These are phyloP conservation scores for Chenopodium berlandieri DNA, from an alignment of 148 eudicot genomes.

Conservation along the genomic window DNA sequence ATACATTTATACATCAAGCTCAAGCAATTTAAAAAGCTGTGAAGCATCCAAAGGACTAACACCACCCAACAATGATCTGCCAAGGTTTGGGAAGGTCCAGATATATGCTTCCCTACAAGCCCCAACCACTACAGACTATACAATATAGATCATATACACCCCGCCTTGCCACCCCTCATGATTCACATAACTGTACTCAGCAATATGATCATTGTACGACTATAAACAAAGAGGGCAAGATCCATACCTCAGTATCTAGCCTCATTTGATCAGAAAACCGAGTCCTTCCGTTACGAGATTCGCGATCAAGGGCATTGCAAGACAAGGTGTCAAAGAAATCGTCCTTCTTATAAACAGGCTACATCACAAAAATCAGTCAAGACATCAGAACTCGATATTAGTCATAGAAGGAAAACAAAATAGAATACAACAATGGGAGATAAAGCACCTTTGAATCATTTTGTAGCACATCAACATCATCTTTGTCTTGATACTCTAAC, in stretches of 20 bases:
- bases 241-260: slow-evolving; percentile 57
- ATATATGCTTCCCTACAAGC: too few species aligned
- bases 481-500: slow-evolving; percentile 27
- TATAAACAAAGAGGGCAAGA: slow-evolving; percentile 15
- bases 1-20: neutral
- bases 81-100: neutral
- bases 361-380: slow-evolving; percentile 12
- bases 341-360: slow-evolving; percentile 70
- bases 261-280: slow-evolving; percentile 55
- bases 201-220: neutral
- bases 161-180: neutral
- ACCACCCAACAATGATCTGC: neutral
- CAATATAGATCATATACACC: too few species aligned
- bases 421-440: neutral
- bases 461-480: slow-evolving; percentile 27
- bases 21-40: neutral
- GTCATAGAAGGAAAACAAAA: neutral
- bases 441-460: slow-evolving; percentile 23
- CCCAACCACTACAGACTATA: too few species aligned
- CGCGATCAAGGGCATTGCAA: slow-evolving; percentile 42
- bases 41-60: neutral
- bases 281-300: slow-evolving; percentile 43
- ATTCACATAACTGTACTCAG: neutral
- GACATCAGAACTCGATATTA: neutral
- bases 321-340: slow-evolving; percentile 70